A percentile compares a stretch with the other conserved stretches of the same genome.
phyloP scores from a whole-genome alignment of 2,329 filamentous ascomycete genomes.

The Fusarium heterosporum region DNA sequence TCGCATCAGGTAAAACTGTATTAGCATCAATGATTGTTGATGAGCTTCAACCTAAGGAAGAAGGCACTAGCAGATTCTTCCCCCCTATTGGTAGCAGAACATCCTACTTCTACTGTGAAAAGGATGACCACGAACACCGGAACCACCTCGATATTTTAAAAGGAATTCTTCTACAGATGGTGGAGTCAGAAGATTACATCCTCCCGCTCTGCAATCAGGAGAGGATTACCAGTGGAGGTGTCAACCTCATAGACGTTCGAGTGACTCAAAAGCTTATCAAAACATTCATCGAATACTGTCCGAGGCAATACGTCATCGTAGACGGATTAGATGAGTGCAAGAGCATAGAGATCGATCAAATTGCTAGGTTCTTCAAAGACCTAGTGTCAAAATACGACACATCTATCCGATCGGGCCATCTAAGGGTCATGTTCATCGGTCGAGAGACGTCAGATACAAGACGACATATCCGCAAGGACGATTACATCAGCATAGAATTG shows the following conservation, averaged over 20 bases:
- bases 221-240: neutral
- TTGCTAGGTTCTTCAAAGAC: neutral
- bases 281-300: neutral
- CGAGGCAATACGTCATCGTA: conserved; percentile 3
- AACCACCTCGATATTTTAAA: neutral
- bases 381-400: neutral
- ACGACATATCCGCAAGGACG: neutral
- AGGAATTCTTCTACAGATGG: conserved; percentile 6
- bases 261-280: conserved; percentile 2
- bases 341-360: neutral
- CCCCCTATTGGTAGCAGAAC: neutral
- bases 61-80: accelerated
- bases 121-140: neutral
- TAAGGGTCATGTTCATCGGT: conserved; percentile 13
- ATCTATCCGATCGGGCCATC: neutral
- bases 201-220: conserved; percentile 7
- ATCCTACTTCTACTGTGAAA: conserved; percentile 18
- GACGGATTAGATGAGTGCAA: neutral
- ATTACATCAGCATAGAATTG: neutral
- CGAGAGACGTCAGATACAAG: neutral
- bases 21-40: neutral
- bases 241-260: neutral
- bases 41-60: neutral
- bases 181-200: conserved; percentile 1
- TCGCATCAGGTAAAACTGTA: neutral